These are phyloP conservation scores for Tremella yokohamensis DNA, from an alignment of 768 basidiomycete genomes.

Conservation along the genomic window DNA sequence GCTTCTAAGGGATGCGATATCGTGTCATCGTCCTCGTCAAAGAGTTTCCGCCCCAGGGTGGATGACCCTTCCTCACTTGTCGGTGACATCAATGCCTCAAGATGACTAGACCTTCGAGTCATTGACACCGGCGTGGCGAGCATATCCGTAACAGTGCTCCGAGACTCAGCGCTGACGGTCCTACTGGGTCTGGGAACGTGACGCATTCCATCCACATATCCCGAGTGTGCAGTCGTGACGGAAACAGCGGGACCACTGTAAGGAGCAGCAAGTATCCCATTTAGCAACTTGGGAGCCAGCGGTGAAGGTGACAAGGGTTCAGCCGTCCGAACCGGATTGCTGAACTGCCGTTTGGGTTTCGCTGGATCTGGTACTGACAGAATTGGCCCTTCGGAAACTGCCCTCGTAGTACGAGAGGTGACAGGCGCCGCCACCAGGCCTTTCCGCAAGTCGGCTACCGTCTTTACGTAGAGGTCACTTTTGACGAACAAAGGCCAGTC, in stretches of 20 bases:
- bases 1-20: slow-evolving; percentile 8
- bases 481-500: slow-evolving; percentile 85
- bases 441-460: slow-evolving; percentile 58
- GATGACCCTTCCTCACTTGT: slow-evolving; percentile 1
- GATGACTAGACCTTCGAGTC: slow-evolving; percentile 20
- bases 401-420: neutral
- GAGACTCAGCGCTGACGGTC: slow-evolving; percentile 9
- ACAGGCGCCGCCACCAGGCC: neutral
- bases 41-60: slow-evolving; percentile 58
- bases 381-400: neutral
- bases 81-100: slow-evolving; percentile 38
- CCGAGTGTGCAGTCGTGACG: slow-evolving; percentile 23
- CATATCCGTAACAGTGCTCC: neutral
- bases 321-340: too few species aligned
- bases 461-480: slow-evolving; percentile 90
- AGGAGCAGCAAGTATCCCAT: slow-evolving; percentile 18
- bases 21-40: slow-evolving; percentile 71
- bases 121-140: slow-evolving; percentile 21
- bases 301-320: too few species aligned
- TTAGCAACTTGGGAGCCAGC: slow-evolving; percentile 4
- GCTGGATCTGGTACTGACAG: neutral
- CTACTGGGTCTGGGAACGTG: slow-evolving; percentile 6
- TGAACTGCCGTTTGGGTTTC: slow-evolving; percentile 7
- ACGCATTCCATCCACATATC: too few species aligned
- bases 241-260: slow-evolving; percentile 22